Evolutionary conservation across 2,329 filamentous ascomycete genomes (phyloP), one percentile per base, ranked within the genome.

Genomic region (Alternaria consortialis): DNA sequence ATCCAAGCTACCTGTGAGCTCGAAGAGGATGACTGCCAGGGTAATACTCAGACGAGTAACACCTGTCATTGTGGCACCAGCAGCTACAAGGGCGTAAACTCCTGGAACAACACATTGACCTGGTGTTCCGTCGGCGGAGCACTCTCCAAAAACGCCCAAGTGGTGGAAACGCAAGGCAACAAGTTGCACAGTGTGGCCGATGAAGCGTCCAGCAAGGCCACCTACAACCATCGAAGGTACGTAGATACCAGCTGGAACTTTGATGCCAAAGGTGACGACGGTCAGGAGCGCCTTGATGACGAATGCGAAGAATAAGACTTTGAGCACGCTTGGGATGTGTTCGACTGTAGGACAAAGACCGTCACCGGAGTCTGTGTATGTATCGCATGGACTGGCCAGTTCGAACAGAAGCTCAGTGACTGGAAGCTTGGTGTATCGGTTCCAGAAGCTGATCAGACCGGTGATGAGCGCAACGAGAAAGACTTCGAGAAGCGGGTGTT

Each of bases 221-320:
- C 95, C 95, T 17, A 98, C 93, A 29, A 98, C 95, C 95, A 99
- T 99, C 70, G 94, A 97, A 3, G 95, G 95, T 2, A 99, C 94
- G 71, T 99, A 99, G 69, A 99, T 97, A 65, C 95, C 95, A 1
- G 94, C 93, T 9, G 95, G 95, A 0, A 98, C 89, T 84, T 98
- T 98, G 74, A 97, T 94, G 27, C 94, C 94, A 79, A 98, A 98
- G 0, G 94, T 97, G 66, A 97, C 90, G 46, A 91, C 89, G 0
- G 95, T 98, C 42, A 99, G 81, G 46, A 94, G 84, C 0, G 92
- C 91, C 77, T 99, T 99, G 81, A 98, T 90, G 27, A 97, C 80
- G 66, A 98, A 95, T 0, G 94, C 94, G 17, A 89, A 79, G 12
- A 90, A 81, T 0, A 99, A 83, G 57, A 89, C 91, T 29, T 84